A percentile compares a stretch with the other conserved stretches of the same genome.
Evolutionary conservation across 1,284 basidiomycete species (phyloP).

Genomic region (Cutaneotrichosporon dermatis): DNA sequence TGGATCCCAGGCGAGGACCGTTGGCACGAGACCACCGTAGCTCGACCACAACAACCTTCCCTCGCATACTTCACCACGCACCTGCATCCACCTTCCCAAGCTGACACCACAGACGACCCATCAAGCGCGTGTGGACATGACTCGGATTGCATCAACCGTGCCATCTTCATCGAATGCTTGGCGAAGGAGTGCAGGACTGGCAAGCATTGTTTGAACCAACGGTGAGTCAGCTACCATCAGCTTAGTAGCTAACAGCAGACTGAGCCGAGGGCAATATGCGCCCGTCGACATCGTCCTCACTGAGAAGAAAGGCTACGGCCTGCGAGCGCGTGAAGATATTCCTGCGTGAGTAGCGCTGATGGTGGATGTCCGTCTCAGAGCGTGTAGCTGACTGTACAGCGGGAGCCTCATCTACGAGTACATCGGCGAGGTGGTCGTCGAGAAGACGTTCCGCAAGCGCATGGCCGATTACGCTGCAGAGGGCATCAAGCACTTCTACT

Average conservation of each 20-base stretch:
- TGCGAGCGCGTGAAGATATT: conserved; percentile 70
- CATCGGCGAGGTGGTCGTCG: conserved; percentile 91
- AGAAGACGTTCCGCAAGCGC: conserved; percentile 80
- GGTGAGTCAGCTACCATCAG: conserved; percentile 55
- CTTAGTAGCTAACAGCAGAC: conserved; percentile 54
- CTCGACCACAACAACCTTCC: too few species aligned
- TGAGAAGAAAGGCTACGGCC: conserved; percentile 91
- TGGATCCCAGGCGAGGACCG: too few species aligned
- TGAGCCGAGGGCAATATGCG: conserved; percentile 80
- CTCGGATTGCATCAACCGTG: conserved; percentile 93
- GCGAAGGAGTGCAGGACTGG: conserved; percentile 81
- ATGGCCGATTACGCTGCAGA: conserved; percentile 92
- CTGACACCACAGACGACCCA: conserved; percentile 49
- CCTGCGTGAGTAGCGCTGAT: conserved; percentile 57
- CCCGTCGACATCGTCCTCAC: conserved; percentile 86
- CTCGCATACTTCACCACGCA: too few species aligned
- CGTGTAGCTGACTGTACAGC: conserved; percentile 50
- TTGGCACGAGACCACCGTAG: too few species aligned
- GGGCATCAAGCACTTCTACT: conserved; percentile 96
- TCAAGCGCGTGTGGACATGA: conserved; percentile 76
- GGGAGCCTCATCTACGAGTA: conserved; percentile 97
- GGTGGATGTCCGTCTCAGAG: not conserved
- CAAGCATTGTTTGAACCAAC: conserved; percentile 81
- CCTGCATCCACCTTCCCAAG: too few species aligned
- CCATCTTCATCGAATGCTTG: conserved; percentile 95